Base-by-base conservation (phyloP, 2,329 filamentous ascomycete species). In the Fusarium nurragi region DNA sequence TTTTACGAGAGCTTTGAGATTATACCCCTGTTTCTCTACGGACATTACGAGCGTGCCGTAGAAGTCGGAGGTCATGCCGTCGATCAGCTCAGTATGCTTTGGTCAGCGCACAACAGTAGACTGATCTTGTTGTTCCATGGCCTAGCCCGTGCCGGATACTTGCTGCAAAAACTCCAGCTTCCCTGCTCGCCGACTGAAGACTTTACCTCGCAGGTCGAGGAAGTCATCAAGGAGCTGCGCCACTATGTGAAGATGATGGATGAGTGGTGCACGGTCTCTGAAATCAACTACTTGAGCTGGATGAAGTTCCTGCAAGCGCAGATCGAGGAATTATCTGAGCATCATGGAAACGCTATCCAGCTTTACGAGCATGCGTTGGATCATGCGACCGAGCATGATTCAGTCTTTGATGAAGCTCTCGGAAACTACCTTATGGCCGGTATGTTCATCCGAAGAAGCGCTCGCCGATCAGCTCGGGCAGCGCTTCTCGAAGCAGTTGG, bases 351-450 rank as follows among this genome's bases (percentile, higher is more conserved):
- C 4, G 87, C 89, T 9, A 81, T 93, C 30, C 79, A 79, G 22
- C 79, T 84, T 40, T 94, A 92, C 70, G 91, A 94, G 73, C 82
- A 86, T 61, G 87, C 88, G 8, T 77, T 93, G 55, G 90, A 94
- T 68, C 90, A 93, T 70, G 86, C 89, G 13, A 83, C 90, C 19
- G 82, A 90, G 53, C 83, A 92, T 67, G 82, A 83, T 39, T 90
- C 91, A 62, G 71, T 84, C 4, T 84, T 93, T 46, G 91, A 94
- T 60, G 90, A 93, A 74, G 91, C 89, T 0, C 80, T 93, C 3
- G 86, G 87, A 16, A 90, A 90, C 71, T 91, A 92, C 72, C 80
- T 93, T 26, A 90, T 93, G 79, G 90, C 88, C 3, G 89, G 89
- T 11, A 89, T 88, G 72, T 86, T 93, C 61, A 80, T 91, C 50